Evolutionary conservation across 495 filamentous ascomycete genomes (phyloP), one percentile per base, ranked within the genome.

Genomic region (Tuber brumale): DNA sequence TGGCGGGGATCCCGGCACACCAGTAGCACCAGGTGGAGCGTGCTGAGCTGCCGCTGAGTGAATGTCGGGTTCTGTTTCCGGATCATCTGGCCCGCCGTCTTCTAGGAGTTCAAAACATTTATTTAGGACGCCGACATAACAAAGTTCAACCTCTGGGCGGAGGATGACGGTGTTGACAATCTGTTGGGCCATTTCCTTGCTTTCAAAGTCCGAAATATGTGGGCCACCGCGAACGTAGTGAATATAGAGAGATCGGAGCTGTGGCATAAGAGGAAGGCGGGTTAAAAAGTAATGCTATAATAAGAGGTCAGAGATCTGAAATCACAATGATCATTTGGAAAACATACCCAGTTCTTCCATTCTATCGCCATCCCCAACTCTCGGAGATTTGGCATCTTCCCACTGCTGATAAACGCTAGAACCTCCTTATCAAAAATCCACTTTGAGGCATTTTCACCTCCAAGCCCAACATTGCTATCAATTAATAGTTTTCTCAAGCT

Each of bases 21-120:
- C 82, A 31, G 79, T 74, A 27, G 81, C 76, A 27, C 81, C 72
- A 72, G 85, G 84, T 57, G 57, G 57, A 12, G 27, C 27, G 31
- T 66, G 79, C 72, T 70, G 74, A 73, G 72, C 81, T 81, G 78
- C 82, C 83, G 70, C 43, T 8, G 73, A 72, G 0, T 78, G 77
- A 71, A 81, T 79, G 70, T 83, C 82, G 8, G 79, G 70, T 21
- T 77, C 72, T 61, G 76, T 81, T 14, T 79, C 74, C 8, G 77
- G 75, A 43, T 84, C 81, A 10, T 81, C 83, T 0, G 78, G 69
- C 70, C 86, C 85, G n/a, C 89, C 86, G 72, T 88, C 84, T 83
- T 97, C 94, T 14, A 94, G 85, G 71, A 97, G 92, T 82, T 97
- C 94, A 81, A 93, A 97, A 84, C 95, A 97, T 83, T 96, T 97